phyloP scores from a whole-genome alignment of 768 basidiomycete species.

The Pleurotus salmoneostramineus region DNA sequence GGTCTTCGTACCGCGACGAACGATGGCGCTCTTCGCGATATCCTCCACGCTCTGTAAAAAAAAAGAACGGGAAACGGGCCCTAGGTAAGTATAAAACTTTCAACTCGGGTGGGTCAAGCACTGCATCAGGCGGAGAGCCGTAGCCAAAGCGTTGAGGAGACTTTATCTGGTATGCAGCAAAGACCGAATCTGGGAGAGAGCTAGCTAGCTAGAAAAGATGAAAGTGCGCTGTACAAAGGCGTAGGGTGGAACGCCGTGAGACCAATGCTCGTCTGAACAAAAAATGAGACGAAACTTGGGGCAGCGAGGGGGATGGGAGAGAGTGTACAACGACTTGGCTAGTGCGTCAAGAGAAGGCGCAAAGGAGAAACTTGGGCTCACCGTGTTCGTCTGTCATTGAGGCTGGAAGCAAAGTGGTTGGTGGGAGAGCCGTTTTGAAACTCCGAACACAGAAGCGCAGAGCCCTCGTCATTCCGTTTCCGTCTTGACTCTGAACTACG shows the following conservation, averaged over 20 bases:
- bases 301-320: background rate
- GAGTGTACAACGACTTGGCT: slow-evolving; percentile 10
- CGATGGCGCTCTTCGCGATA: slow-evolving; percentile 69
- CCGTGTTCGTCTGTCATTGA: slow-evolving; percentile 49
- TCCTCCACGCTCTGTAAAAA: slow-evolving; percentile 48
- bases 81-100: slow-evolving; percentile 44
- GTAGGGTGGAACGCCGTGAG: slow-evolving; percentile 58
- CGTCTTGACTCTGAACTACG: slow-evolving; percentile 9
- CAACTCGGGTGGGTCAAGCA: slow-evolving; percentile 24
- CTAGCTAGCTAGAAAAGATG: slow-evolving; percentile 60
- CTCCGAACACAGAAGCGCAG: slow-evolving; percentile 25
- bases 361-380: slow-evolving; percentile 33
- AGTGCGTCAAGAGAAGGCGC: slow-evolving; percentile 18
- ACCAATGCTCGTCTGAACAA: slow-evolving; percentile 41
- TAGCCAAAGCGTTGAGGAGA: slow-evolving; percentile 36
- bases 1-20: slow-evolving; percentile 60
- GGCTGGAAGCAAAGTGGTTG: slow-evolving; percentile 7
- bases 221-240: slow-evolving; percentile 47
- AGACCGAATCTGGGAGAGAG: slow-evolving; percentile 25
- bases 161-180: slow-evolving; percentile 17
- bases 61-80: slow-evolving; percentile 30
- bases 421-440: slow-evolving; percentile 25
- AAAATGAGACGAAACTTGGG: slow-evolving; percentile 24
- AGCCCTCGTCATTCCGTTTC: slow-evolving; percentile 3
- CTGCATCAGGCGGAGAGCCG: slow-evolving; percentile 18